Conservation (phyloP, 2,329 filamentous ascomycete genomes). For the Hypoxylon rubiginosum region DNA sequence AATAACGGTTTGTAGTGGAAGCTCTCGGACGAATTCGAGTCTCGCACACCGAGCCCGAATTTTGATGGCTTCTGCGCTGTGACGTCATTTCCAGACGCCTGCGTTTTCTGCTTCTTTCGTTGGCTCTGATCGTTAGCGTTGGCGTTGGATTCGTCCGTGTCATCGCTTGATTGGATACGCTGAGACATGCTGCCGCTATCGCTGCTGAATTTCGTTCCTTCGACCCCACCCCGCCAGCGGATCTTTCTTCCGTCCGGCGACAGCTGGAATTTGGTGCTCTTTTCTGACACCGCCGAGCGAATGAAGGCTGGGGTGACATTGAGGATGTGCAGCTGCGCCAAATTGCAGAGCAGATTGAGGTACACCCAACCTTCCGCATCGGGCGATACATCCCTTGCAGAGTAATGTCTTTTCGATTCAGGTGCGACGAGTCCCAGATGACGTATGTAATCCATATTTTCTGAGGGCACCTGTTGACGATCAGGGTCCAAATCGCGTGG, state of each 20-base stretch:
- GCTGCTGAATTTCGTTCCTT: slow-evolving; percentile 75
- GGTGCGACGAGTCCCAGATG: slow-evolving; percentile 77
- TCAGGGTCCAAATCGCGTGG: slow-evolving; percentile 83
- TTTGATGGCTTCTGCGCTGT: slow-evolving; percentile 58
- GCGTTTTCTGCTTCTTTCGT: slow-evolving; percentile 62
- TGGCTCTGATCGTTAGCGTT: slow-evolving; percentile 53
- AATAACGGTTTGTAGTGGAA: slow-evolving; percentile 77
- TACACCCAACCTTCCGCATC: slow-evolving; percentile 85
- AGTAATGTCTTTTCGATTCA: slow-evolving; percentile 62
- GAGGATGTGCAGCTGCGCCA: slow-evolving; percentile 87
- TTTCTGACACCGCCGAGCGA: slow-evolving; percentile 76
- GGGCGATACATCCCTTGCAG: slow-evolving; percentile 65
- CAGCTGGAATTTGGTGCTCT: slow-evolving; percentile 81
- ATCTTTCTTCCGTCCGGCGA: slow-evolving; percentile 84
- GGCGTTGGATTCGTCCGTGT: slow-evolving; percentile 57
- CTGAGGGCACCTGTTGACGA: slow-evolving; percentile 78
- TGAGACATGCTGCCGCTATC: slow-evolving; percentile 68
- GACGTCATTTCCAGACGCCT: slow-evolving; percentile 53
- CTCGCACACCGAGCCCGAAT: slow-evolving; percentile 53
- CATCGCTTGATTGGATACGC: slow-evolving; percentile 64
- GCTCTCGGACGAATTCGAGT: slow-evolving; percentile 58
- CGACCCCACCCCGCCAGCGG: slow-evolving; percentile 79
- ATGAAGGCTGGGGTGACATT: slow-evolving; percentile 86
- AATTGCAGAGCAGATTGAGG: slow-evolving; percentile 81
- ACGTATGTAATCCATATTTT: slow-evolving; percentile 85